Evolutionary conservation across 208 protist species (phyloP).

Genomic region (Zelonia costaricensis): DNA sequence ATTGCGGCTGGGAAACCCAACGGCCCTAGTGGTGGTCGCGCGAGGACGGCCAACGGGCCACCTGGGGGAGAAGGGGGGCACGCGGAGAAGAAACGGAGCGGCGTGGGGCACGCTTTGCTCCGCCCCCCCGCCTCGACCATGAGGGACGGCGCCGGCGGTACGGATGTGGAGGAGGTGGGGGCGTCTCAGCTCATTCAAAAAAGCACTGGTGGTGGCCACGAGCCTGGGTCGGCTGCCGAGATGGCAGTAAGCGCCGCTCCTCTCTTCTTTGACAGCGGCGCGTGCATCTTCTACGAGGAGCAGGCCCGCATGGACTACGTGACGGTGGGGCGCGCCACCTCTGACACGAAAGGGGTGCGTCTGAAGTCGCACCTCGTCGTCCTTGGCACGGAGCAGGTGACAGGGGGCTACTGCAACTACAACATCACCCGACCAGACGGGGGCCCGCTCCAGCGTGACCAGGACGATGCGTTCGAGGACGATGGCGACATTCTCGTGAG

Average conservation of each 20-base stretch:
- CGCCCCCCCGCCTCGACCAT: neutral
- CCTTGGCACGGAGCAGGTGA: constrained; percentile 33
- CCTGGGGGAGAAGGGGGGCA: neutral
- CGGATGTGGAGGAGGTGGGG: neutral
- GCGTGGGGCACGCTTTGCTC: neutral
- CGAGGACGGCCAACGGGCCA: neutral
- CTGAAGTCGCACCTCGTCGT: constrained; percentile 66
- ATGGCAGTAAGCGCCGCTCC: constrained; percentile 21
- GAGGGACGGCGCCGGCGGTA: neutral
- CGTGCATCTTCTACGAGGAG: constrained; percentile 68
- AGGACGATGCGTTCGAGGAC: constrained; percentile 16
- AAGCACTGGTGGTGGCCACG: constrained; percentile 1
- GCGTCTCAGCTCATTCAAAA: neutral
- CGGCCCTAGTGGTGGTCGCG: neutral
- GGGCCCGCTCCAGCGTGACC: neutral
- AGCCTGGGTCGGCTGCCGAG: neutral
- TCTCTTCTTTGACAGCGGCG: constrained; percentile 80
- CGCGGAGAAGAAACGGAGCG: constrained; percentile 1
- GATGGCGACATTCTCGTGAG: constrained; percentile 17
- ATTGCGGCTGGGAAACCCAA: no score
- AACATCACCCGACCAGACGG: constrained; percentile 31
- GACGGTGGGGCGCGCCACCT: constrained; percentile 52
- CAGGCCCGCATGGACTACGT: constrained; percentile 72
- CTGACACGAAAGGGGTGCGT: constrained; percentile 57
- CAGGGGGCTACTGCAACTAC: constrained; percentile 53